Evolutionary conservation across 768 basidiomycete species (phyloP), one percentile per base, ranked within the genome.

Genomic region (Tylopilus sp.): DNA sequence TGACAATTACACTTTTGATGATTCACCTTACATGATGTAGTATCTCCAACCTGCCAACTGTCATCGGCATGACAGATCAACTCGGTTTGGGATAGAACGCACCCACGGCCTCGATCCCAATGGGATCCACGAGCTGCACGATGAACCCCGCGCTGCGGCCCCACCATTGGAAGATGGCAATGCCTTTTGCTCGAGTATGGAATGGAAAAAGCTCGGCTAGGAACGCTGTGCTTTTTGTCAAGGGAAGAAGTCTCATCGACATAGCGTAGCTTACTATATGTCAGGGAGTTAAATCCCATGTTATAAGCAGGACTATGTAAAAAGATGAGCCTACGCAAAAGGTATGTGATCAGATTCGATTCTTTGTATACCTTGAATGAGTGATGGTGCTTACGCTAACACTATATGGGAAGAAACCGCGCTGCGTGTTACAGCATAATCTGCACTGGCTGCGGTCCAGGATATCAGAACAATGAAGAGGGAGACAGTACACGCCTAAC

Each of bases 181-280:
- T 76, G 33, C 84, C 84, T 61, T 76, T 79, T 1, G 83, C 76
- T 52, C 83, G 79, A 26, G 75, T 74, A 53, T 81, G 77, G 69
- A 73, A 85, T 0, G 83, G 83, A 73, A 85, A 85, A 26, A 85
- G 61, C 57, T 85, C 83, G 20, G 83, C 81, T 53, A 83, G 40
- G 21, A 17, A 47, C 6, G 46, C 36, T 47, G 58, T 33, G 11
- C 28, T 7, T 28, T 28, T 28, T 1, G 7, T 28, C 8, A 28
- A 28, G 28, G 11, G 25, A 8, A 26, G 25, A 4, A 26, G 25
- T 4, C 5, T 26, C 25, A 4, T 26, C 5, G 25, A 4, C 25
- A 8, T 8, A 26, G 25, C 8, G 25, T 4, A 8, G 30, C 30
- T 31, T 9, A 61, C 59, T 35, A 9, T 54, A 61, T 3, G 22